Evolutionary conservation across 2,329 filamentous ascomycete genomes (phyloP), one percentile per base, ranked within the genome.

Genomic region (Arthrinium puccinioides): DNA sequence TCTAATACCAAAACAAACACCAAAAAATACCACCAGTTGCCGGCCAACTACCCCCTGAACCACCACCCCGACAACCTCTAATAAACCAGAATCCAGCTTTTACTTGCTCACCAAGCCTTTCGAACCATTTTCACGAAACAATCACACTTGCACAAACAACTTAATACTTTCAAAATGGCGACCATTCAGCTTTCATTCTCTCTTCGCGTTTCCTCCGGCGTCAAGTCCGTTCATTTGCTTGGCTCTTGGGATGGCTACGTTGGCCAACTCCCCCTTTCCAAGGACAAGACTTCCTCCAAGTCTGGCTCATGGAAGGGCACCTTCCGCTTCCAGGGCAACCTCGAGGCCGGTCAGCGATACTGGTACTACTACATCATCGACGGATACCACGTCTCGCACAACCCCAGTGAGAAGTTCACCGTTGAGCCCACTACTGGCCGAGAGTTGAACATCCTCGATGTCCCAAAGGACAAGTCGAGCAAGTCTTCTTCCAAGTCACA

Each of bases 341-440:
- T 97, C 54, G 82, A 90, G 72, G 74, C 87, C 54, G 88, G 90
- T 61, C 81, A 87, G 62, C 83, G 90, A 61, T 97, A 97, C 80
- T 98, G 92, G 92, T 98, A 97, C 82, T 98, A 98, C 80, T 98
- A 96, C 76, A 96, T 97, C 80, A 92, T 97, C 64, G 92, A 98
- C 64, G 92, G 92, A 53, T 96, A 96, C 79, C 89, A 96, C 65
- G 84, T 94, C 62, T 89, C 89, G 44, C 90, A 97, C 76, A 92
- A 97, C 70, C 89, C 90, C 51, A 86, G 85, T 62, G 82, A 88
- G 62, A 73, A 84, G 56, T 90, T 84, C 59, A 94, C 86, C 59
- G 83, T 85, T 50, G 92, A 98, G 74, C 89, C 90, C 60, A 97
- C 89, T 63, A 97, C 92, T 40, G 87, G 89, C 69, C 90, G 92